phyloP scores from a whole-genome alignment of 164 flowering plant species.

The Akebia trifoliata region DNA sequence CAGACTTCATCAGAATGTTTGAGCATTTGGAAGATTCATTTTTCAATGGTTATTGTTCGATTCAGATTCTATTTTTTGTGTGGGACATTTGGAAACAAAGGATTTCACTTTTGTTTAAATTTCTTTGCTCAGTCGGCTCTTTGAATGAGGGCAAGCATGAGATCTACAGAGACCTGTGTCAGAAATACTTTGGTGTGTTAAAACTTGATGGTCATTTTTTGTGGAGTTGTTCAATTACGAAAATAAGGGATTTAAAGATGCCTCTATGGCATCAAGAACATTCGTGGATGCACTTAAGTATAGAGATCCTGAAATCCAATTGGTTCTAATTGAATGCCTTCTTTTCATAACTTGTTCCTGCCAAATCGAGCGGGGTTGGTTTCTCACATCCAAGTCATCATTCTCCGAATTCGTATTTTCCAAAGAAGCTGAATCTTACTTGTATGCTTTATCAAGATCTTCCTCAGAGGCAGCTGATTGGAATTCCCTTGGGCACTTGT shows the following conservation, averaged over 20 bases:
- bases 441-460: constrained; percentile 3
- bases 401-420: not conserved
- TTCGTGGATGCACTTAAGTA: not conserved
- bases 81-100: constrained; percentile 7
- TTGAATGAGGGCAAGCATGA: not conserved
- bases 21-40: not conserved
- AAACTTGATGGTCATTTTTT: not conserved
- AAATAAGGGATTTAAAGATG: not conserved
- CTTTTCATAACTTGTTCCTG: not conserved
- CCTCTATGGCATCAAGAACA: not conserved
- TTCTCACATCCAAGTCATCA: not conserved
- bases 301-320: not conserved
- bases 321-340: constrained; percentile 1
- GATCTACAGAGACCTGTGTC: not conserved
- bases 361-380: constrained; percentile 8
- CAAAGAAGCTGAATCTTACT: not conserved
- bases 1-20: not conserved
- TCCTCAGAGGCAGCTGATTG: not conserved
- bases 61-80: not conserved
- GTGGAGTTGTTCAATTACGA: not conserved
- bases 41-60: not conserved
- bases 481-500: not conserved
- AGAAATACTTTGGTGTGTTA: not conserved
- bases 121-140: not conserved
- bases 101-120: not conserved